Base-by-base conservation (phyloP, 495 filamentous ascomycete species). In the Penicillium crystallinum region DNA sequence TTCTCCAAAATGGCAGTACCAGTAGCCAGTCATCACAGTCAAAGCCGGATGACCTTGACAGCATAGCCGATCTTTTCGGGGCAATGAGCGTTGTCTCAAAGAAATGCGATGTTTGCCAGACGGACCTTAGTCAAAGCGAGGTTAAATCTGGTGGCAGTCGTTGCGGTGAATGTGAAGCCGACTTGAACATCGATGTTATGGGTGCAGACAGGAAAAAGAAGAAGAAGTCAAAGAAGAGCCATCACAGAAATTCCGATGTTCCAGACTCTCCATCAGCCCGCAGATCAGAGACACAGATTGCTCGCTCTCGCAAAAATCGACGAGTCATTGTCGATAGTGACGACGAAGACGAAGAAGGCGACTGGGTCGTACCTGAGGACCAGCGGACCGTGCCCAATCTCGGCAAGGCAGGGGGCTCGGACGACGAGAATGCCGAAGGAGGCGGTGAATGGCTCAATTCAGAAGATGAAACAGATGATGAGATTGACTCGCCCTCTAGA, bases 51-150 rank as follows among this genome's bases (percentile, higher is more conserved):
- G 87, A 87, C 34, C 70, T 95, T 17, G 93, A 97, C 68, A 86
- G 82, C 18, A 76, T 98, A 61, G 88, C 92, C 0, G 85, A 90
- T 62, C 76, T 96, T 46, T 83, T 97, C 58, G 89, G 89, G 1
- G 88, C 84, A 5, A 76, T 97, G 53, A 88, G 81, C 51, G 86
- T 98, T 46, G 77, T 86, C 62, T 74, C 83, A 0, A 93, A 85
- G 72, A 85, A 88, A 49, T 98, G 93, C 58, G 91, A 97, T 53
- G 83, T 96, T 55, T 98, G 93, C 59, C 82, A 90, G 60, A 77
- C 77, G 39, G 80, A 87, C 8, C 73, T 97, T 18, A 80, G 75
- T 19, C 72, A 70, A 38, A 72, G 77, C 4, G 84, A 88, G 49
- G 68, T 76, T 4, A 67, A 69, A 14, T 70, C 60, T 12, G 87